Evolutionary conservation across 176 grass and related monocot genomes (phyloP).

Genomic region (Alopecurus myosuroides): DNA sequence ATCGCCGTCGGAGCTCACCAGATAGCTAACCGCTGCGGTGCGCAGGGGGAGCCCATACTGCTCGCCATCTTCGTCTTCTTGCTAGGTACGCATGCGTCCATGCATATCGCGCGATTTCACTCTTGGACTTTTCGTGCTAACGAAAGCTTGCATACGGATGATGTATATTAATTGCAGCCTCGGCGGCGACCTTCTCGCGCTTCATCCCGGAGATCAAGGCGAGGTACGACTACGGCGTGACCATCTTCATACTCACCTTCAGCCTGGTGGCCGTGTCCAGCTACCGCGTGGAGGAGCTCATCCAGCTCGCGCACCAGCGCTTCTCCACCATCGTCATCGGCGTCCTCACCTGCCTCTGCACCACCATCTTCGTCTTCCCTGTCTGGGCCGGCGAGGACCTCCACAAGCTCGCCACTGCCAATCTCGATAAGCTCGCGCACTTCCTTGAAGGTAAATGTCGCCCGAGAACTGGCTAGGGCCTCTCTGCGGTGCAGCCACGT

Average conservation of each 20-base stretch:
- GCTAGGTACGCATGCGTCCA: slow-evolving; percentile 42
- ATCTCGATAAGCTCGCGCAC: slow-evolving; percentile 64
- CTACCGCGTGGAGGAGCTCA: slow-evolving; percentile 74
- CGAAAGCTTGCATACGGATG: not conserved
- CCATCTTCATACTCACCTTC: slow-evolving; percentile 96
- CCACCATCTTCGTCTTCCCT: slow-evolving; percentile 58
- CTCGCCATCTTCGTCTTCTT: slow-evolving; percentile 77
- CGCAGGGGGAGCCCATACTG: slow-evolving; percentile 60
- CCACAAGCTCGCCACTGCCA: slow-evolving; percentile 48
- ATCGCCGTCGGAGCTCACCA: slow-evolving; percentile 75
- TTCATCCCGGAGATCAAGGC: slow-evolving; percentile 98
- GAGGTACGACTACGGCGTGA: slow-evolving; percentile 86
- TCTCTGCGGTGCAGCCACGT: no score
- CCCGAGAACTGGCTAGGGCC: no score
- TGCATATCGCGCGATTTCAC: no score
- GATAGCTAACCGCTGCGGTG: slow-evolving; percentile 44
- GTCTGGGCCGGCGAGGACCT: slow-evolving; percentile 95
- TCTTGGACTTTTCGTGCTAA: not conserved
- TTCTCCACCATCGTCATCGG: slow-evolving; percentile 73
- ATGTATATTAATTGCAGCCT: slow-evolving; percentile 37
- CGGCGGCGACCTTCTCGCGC: slow-evolving; percentile 79
- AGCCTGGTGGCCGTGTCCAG: slow-evolving; percentile 92
- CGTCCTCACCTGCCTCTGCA: slow-evolving; percentile 69
- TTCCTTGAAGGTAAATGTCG: slow-evolving; percentile 52
- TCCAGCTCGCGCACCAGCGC: slow-evolving; percentile 76